phyloP scores from a whole-genome alignment of 331 rosid genomes.

The Pyracantha coccinea region DNA sequence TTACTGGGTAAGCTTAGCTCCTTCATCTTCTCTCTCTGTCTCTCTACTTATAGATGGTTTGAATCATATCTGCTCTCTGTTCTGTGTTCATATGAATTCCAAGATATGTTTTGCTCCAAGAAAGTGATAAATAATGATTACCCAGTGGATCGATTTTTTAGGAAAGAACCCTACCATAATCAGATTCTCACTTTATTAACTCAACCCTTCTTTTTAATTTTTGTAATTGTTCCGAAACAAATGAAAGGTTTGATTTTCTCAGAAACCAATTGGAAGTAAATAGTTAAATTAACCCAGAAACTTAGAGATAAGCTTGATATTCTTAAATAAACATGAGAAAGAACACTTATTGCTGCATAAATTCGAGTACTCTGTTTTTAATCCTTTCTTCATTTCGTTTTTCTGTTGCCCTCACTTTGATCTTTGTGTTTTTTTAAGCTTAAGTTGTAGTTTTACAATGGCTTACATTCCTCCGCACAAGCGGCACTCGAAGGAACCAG shows the following conservation, averaged over 20 bases:
- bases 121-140: too few species aligned
- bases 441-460: constrained; percentile 12
- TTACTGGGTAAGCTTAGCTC: background rate
- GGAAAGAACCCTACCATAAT: too few species aligned
- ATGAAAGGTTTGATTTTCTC: background rate
- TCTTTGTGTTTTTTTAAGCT: background rate
- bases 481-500: constrained; percentile 22
- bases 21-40: background rate
- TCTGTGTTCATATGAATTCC: background rate
- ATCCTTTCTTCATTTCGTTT: background rate
- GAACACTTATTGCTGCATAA: background rate
- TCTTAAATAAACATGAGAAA: background rate
- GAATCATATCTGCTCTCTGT: background rate
- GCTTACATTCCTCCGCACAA: constrained; percentile 57
- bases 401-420: background rate
- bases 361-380: background rate
- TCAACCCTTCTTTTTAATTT: background rate
- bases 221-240: background rate
- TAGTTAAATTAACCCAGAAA: too few species aligned
- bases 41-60: background rate
- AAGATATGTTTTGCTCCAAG: background rate
- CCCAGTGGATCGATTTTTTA: too few species aligned
- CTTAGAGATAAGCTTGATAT: background rate
- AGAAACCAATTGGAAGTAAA: too few species aligned
- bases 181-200: background rate